Evolutionary conservation across 2,329 filamentous ascomycete species (phyloP), one percentile per base, ranked within the genome.

Genomic region (Chrysoporthe cubensis): DNA sequence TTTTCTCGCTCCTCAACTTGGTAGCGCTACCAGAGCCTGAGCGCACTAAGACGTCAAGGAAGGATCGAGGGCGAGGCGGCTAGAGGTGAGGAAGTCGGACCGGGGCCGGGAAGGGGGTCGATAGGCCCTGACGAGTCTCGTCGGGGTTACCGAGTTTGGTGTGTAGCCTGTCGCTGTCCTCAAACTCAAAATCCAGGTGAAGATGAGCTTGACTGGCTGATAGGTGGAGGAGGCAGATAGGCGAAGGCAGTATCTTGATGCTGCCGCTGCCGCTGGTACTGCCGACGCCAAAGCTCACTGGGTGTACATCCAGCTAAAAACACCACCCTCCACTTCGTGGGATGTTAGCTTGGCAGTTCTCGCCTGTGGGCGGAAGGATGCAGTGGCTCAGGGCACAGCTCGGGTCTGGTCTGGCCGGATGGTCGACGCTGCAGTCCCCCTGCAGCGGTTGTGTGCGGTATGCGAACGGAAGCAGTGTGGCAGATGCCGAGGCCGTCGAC

Each of bases 31-130:
- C n/a, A n/a, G 32, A 56, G 46, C 44, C 8, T 18, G 62, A 26
- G 21, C 42, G 62, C 62, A 64, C 62, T 64, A 64, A 44, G 62
- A 64, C 50, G n/a, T 57, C 50, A 57, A 18, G 59, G 59, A 26
- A 46, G 42, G 59, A 32, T 46, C 57, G 21, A 43, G 50, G 21
- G 21, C 14, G 50, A 64, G 62, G 48, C 62, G 48, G 50, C 50
- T 62, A 62, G 18, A 61, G 59, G 26, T 61, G 59, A 61, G 37
- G 42, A 60, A 16, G 32, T 61, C 42, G 54, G 54, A 40, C 54
- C 54, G 37, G 34, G 37, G 57, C 18, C 40, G 34, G 44, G 13
- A 7, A n/a, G 42, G 44, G 37, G 26, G 40, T 44, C 32, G n/a
- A 18, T 9, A 32, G n/a, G 21, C 34, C 32, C 21, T 40, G 59